Percentiles rank a stretch among this genome's conserved stretches.
Evolutionary conservation across 257 asterid genomes (phyloP).

Genomic region (Haberlea rhodopensis): DNA sequence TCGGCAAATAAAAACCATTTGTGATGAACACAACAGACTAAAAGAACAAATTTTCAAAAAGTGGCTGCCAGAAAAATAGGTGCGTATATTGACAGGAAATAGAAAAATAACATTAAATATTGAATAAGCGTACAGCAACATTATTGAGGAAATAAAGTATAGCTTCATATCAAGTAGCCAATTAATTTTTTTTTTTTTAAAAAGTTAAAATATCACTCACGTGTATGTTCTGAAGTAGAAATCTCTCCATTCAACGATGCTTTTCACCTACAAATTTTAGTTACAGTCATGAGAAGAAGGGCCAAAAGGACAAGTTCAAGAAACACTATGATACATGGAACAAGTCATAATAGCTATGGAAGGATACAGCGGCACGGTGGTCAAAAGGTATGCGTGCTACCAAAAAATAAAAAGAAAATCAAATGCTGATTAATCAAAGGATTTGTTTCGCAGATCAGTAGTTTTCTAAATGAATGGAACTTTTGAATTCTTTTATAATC

Average conservation of each 20-base stretch:
- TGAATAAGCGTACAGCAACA: neutral
- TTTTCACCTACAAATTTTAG: conserved; percentile 59
- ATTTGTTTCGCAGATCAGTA: too few species aligned
- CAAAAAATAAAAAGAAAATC: neutral
- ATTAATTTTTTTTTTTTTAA: neutral
- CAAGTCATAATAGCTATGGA: neutral
- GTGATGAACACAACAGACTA: too few species aligned
- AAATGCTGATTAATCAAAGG: too few species aligned
- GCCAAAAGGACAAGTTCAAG: conserved; percentile 15
- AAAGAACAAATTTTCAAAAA: neutral
- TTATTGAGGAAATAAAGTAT: neutral
- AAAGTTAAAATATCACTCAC: conserved; percentile 37
- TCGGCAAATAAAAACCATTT: too few species aligned
- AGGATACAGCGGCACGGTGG: conserved; percentile 8
- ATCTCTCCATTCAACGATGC: conserved; percentile 90
- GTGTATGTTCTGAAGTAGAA: conserved; percentile 71
- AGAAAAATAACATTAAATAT: conserved; percentile 8
- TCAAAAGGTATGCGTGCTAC: neutral
- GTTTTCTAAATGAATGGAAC: too few species aligned
- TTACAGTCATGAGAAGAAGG: conserved; percentile 16
- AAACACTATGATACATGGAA: conserved; percentile 9
- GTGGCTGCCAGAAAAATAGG: neutral
- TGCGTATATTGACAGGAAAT: neutral
- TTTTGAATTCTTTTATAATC: neutral
- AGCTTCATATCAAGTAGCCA: conserved; percentile 1